phyloP scores from a whole-genome alignment of 495 filamentous ascomycete species.

The Aspergillus cavernicola region DNA sequence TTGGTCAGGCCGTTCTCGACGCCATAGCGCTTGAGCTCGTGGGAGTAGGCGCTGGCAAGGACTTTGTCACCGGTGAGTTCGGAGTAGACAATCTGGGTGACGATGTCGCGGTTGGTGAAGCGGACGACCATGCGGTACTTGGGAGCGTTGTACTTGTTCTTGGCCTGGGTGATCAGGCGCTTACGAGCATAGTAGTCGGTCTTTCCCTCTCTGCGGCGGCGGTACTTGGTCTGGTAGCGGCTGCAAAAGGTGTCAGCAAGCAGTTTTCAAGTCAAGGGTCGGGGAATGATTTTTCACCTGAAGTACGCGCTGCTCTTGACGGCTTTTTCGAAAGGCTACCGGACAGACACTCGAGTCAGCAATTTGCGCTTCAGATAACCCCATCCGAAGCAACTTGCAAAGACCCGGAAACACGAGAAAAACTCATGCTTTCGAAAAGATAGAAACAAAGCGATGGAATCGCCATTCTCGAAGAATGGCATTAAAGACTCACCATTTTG shows the following conservation, averaged over 20 bases:
- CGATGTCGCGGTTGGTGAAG: conserved; percentile 99
- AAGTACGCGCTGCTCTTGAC: conserved; percentile 98
- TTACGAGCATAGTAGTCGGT: conserved; percentile 99
- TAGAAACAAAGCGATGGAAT: conserved; percentile 9
- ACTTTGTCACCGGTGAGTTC: conserved; percentile 98
- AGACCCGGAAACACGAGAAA: conserved; percentile 54
- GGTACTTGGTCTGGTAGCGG: conserved; percentile 99
- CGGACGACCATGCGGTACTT: conserved; percentile 99
- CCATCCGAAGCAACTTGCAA: conserved; percentile 95
- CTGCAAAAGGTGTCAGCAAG: conserved; percentile 45
- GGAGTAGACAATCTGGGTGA: conserved; percentile 93
- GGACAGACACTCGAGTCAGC: conserved; percentile 75
- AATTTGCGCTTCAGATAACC: conserved; percentile 93
- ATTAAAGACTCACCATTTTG: conserved; percentile 47
- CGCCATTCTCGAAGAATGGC: conserved; percentile 22
- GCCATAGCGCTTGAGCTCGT: conserved; percentile 96
- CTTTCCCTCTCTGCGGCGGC: conserved; percentile 92
- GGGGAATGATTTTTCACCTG: conserved; percentile 60
- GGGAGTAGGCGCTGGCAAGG: conserved; percentile 85
- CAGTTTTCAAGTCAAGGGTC: neutral
- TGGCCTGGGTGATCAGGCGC: conserved; percentile 98
- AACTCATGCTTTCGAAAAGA: conserved; percentile 8
- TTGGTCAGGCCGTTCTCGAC: conserved; percentile 99
- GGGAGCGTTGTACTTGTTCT: conserved; percentile 99
- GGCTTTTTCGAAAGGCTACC: conserved; percentile 87